Conservation (phyloP, 2,329 filamentous ascomycete species). For the Ophiostoma triangulosporum region DNA sequence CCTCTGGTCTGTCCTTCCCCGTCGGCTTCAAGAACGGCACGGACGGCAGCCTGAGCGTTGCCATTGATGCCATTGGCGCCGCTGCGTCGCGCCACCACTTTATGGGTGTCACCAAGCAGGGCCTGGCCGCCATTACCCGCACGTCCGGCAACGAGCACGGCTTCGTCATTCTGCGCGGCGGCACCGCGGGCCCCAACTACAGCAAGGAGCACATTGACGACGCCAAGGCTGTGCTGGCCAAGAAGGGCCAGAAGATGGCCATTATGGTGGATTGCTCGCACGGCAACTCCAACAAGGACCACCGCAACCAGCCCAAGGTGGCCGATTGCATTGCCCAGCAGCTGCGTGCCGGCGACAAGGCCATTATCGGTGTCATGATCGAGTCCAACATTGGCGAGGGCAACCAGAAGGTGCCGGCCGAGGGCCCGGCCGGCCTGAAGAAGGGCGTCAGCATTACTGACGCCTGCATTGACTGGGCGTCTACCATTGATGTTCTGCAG, state of each 20-base stretch:
- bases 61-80: conserved; percentile 89
- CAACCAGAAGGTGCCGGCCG: conserved; percentile 74
- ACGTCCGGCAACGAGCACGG: conserved; percentile 93
- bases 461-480: conserved; percentile 90
- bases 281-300: conserved; percentile 95
- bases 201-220: conserved; percentile 70
- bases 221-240: conserved; percentile 60
- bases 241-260: conserved; percentile 74
- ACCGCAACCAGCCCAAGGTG: conserved; percentile 93
- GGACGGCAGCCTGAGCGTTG: conserved; percentile 78
- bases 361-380: conserved; percentile 95
- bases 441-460: conserved; percentile 92
- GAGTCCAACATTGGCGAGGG: conserved; percentile 93
- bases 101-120: conserved; percentile 97
- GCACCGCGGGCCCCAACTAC: conserved; percentile 85
- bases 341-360: conserved; percentile 71
- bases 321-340: conserved; percentile 72
- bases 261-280: conserved; percentile 99
- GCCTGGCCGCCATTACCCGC: conserved; percentile 84
- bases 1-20: conserved; percentile 88
- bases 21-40: conserved; percentile 99
- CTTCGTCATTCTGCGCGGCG: conserved; percentile 89
- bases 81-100: conserved; percentile 86
- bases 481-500: conserved; percentile 68
- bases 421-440: conserved; percentile 66